Evolutionary conservation across 1,139 yeast genomes (phyloP).

Genomic region (Casaregolazyma lundiana): DNA sequence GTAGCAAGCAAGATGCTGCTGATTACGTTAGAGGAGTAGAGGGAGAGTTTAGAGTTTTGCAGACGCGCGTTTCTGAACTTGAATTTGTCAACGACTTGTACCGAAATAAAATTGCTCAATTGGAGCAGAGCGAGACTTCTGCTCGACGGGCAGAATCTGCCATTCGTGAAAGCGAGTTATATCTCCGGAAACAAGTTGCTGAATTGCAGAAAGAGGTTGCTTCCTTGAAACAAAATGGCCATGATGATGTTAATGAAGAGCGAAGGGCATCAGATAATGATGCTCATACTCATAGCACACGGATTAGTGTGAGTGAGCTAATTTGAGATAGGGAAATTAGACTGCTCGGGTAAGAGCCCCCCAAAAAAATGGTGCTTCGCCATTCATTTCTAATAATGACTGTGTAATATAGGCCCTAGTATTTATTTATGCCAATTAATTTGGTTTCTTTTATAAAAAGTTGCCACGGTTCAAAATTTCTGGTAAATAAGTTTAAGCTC

Average conservation of each 20-base stretch:
- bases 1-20: neutral
- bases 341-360: neutral
- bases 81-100: constrained; percentile 85
- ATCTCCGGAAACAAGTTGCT: constrained; percentile 21
- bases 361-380: neutral
- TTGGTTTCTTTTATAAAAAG: neutral
- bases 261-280: neutral
- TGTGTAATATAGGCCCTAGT: neutral
- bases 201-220: constrained; percentile 17
- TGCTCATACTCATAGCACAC: neutral
- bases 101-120: constrained; percentile 70
- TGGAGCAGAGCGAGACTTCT: constrained; percentile 62
- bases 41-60: constrained; percentile 16
- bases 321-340: constrained; percentile 9
- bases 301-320: constrained; percentile 24
- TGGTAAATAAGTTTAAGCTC: too few species aligned
- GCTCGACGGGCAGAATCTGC: constrained; percentile 25
- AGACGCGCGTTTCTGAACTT: constrained; percentile 51
- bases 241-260: neutral
- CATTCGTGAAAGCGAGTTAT: constrained; percentile 26
- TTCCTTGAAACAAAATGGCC: constrained; percentile 4
- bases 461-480: too few species aligned
- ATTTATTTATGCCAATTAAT: neutral
- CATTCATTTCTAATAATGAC: neutral
- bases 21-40: neutral